Conservation (phyloP, 306 rosid species). For the Inga laurina region DNA sequence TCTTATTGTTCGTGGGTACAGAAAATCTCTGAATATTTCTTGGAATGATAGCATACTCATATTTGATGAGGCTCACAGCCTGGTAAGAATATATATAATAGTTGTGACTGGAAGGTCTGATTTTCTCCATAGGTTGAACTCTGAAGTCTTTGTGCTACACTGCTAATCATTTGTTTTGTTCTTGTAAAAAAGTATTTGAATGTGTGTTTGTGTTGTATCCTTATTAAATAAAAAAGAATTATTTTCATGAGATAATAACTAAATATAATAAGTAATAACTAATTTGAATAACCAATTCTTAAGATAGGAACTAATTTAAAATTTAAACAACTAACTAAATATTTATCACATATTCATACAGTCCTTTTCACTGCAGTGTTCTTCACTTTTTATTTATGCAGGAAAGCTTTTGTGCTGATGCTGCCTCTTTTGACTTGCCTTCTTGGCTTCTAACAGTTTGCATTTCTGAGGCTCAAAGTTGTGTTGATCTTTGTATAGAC, state of each 20-base stretch:
- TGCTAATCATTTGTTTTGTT: conserved; percentile 4
- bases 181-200: neutral
- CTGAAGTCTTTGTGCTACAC: conserved; percentile 3
- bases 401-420: conserved; percentile 96
- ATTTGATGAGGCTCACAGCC: conserved; percentile 98
- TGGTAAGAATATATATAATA: conserved; percentile 51
- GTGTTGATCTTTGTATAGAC: conserved; percentile 64
- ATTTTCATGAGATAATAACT: neutral
- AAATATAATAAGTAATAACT: neutral
- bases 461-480: conserved; percentile 78
- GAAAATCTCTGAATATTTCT: conserved; percentile 55
- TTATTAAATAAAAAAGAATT: neutral
- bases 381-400: conserved; percentile 46
- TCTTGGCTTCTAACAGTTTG: conserved; percentile 89
- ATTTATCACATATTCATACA: neutral
- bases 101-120: conserved; percentile 24
- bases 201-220: neutral
- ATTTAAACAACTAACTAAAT: neutral
- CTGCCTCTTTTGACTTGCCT: conserved; percentile 95
- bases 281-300: neutral
- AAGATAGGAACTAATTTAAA: neutral
- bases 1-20: conserved; percentile 74
- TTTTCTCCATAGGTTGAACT: conserved; percentile 24
- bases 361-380: conserved; percentile 19
- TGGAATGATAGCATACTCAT: conserved; percentile 85